Evolutionary conservation across 345 rosid species (phyloP).

Genomic region (Erucastrum elatum): DNA sequence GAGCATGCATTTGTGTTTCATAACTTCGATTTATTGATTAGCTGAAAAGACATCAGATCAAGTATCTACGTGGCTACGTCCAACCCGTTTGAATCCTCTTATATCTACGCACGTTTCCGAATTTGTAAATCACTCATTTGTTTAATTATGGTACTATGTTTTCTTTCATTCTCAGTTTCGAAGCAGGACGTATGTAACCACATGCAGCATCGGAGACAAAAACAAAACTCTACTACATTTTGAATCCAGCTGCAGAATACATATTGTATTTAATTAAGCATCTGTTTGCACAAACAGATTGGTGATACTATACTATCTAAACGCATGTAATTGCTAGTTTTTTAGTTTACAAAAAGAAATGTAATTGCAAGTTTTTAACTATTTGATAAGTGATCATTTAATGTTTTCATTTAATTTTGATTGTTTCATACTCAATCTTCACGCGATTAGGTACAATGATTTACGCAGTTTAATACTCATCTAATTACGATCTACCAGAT

Average conservation of each 20-base stretch:
- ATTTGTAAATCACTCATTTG: not conserved
- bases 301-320: too few species aligned
- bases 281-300: not conserved
- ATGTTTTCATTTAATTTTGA: slow-evolving; percentile 16
- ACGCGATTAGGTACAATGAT: not conserved
- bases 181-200: slow-evolving; percentile 6
- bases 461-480: not conserved
- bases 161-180: not conserved
- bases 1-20: not conserved
- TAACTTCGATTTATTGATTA: not conserved
- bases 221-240: not conserved
- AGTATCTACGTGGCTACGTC: not conserved
- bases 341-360: too few species aligned
- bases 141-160: not conserved
- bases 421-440: slow-evolving; percentile 1
- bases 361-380: too few species aligned
- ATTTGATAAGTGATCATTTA: not conserved
- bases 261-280: not conserved
- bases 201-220: slow-evolving; percentile 8
- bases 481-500: not conserved
- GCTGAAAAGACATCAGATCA: not conserved
- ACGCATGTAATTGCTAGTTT: not conserved
- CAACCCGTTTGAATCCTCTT: not conserved
- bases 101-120: not conserved
- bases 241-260: not conserved